These are phyloP conservation scores for Populus hybrid DNA, from an alignment of 441 rosid genomes.

Conservation along the genomic window DNA sequence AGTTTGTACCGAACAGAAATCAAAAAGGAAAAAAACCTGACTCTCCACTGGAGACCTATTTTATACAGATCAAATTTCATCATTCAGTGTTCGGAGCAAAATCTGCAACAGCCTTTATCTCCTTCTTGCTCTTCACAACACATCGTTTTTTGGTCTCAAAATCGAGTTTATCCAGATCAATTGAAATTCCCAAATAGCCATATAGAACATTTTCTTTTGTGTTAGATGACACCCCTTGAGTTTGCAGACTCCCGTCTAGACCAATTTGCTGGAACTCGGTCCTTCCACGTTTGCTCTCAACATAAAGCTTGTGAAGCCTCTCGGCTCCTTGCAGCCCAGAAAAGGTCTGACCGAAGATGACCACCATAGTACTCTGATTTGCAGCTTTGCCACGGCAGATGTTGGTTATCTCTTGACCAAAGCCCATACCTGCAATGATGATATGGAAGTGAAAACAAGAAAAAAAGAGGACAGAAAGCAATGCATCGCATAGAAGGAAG, in stretches of 20 bases:
- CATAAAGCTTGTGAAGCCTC: slow-evolving; percentile 42
- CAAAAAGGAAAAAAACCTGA: not conserved
- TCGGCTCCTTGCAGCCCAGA: slow-evolving; percentile 48
- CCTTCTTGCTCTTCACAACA: slow-evolving; percentile 49
- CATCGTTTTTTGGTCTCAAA: slow-evolving; percentile 41
- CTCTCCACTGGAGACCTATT: not conserved
- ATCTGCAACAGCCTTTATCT: slow-evolving; percentile 45
- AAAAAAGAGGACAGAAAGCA: slow-evolving; percentile 3
- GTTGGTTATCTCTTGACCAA: slow-evolving; percentile 35
- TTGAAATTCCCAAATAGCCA: slow-evolving; percentile 52
- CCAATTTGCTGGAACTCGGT: slow-evolving; percentile 26
- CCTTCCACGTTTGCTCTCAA: slow-evolving; percentile 39
- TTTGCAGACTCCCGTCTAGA: slow-evolving; percentile 8
- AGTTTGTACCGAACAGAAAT: slow-evolving; percentile 2
- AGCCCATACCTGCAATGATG: slow-evolving; percentile 40
- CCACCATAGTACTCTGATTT: slow-evolving; percentile 49
- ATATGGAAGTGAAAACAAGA: slow-evolving; percentile 7
- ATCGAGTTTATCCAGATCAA: slow-evolving; percentile 49
- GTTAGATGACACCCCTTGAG: slow-evolving; percentile 14
- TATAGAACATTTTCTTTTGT: slow-evolving; percentile 34
- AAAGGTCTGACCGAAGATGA: slow-evolving; percentile 44
- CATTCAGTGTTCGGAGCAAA: slow-evolving; percentile 26
- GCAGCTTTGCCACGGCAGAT: slow-evolving; percentile 53
- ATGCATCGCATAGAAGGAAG: not conserved
- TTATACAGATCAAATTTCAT: not conserved